Evolutionary conservation across 2,329 filamentous ascomycete genomes (phyloP).

Genomic region (Ophiocordyceps robertsii): DNA sequence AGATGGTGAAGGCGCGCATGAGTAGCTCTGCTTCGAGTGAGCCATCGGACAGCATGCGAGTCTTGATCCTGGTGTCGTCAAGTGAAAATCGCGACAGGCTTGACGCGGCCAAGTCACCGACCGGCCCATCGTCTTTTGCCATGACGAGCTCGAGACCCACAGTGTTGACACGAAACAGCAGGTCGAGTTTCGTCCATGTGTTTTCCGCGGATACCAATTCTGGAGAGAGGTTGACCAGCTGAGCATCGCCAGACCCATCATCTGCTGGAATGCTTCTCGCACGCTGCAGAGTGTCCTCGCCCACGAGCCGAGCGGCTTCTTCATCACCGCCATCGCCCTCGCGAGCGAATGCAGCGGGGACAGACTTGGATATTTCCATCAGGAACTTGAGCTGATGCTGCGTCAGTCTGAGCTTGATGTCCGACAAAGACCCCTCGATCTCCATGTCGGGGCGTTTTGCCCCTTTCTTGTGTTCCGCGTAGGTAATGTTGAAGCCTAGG

Average conservation of each 20-base stretch:
- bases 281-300: conserved; percentile 35
- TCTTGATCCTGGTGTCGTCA: conserved; percentile 82
- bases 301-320: conserved; percentile 63
- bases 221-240: conserved; percentile 45
- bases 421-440: conserved; percentile 82
- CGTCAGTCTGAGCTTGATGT: conserved; percentile 80
- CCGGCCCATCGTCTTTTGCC: conserved; percentile 59
- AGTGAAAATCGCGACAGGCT: conserved; percentile 91
- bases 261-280: conserved; percentile 26
- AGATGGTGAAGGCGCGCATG: conserved; percentile 87
- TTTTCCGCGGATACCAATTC: conserved; percentile 57
- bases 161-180: conserved; percentile 79
- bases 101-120: conserved; percentile 63
- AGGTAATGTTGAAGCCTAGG: conserved; percentile 80
- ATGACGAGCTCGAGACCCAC: conserved; percentile 81
- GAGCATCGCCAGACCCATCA: conserved; percentile 20
- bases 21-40: conserved; percentile 87
- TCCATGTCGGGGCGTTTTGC: conserved; percentile 79
- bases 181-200: conserved; percentile 84
- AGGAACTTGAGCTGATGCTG: conserved; percentile 86
- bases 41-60: conserved; percentile 83
- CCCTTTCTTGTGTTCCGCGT: conserved; percentile 71
- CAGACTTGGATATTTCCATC: conserved; percentile 72
- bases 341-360: conserved; percentile 69
- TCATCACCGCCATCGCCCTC: conserved; percentile 58